Evolutionary conservation across 148 eudicot species (phyloP).

Genomic region (Agrostemma githago): DNA sequence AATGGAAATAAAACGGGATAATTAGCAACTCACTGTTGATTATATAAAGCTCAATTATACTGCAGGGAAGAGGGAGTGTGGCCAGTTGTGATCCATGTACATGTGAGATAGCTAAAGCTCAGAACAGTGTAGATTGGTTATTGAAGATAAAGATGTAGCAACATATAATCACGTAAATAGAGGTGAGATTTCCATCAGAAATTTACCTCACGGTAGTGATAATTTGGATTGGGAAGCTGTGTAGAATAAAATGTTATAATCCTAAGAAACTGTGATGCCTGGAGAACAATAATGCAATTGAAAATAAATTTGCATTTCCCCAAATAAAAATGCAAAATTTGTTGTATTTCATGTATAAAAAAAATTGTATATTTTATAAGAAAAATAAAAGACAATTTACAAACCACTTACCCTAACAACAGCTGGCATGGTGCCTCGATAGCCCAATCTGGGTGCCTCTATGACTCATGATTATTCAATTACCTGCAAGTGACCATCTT

Average conservation of each 20-base stretch:
- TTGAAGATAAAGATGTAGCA: not conserved
- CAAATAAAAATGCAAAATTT: too few relatives aligned
- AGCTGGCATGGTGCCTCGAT: too few relatives aligned
- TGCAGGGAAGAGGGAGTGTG: slow-evolving; percentile 65
- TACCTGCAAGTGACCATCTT: too few relatives aligned
- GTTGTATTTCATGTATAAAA: too few relatives aligned
- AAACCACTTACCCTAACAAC: too few relatives aligned
- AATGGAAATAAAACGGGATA: not conserved
- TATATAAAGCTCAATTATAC: slow-evolving; percentile 45
- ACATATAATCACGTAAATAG: not conserved
- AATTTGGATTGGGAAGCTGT: slow-evolving; percentile 92
- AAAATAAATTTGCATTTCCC: too few relatives aligned
- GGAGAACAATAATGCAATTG: too few relatives aligned
- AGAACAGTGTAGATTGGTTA: not conserved
- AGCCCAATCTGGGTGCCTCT: too few relatives aligned
- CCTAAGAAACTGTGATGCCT: slow-evolving; percentile 87
- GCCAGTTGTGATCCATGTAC: slow-evolving; percentile 83
- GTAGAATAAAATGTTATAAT: slow-evolving; percentile 83
- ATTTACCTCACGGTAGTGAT: slow-evolving; percentile 92
- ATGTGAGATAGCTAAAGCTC: not conserved
- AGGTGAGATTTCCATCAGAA: not conserved
- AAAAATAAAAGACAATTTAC: too few relatives aligned
- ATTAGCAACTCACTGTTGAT: slow-evolving; percentile 50
- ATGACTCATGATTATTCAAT: too few relatives aligned
- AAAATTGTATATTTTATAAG: too few relatives aligned